Percentiles rank a stretch among this genome's conserved stretches.
phyloP scores from a whole-genome alignment of 768 basidiomycete genomes.

The Mycena galopus region DNA sequence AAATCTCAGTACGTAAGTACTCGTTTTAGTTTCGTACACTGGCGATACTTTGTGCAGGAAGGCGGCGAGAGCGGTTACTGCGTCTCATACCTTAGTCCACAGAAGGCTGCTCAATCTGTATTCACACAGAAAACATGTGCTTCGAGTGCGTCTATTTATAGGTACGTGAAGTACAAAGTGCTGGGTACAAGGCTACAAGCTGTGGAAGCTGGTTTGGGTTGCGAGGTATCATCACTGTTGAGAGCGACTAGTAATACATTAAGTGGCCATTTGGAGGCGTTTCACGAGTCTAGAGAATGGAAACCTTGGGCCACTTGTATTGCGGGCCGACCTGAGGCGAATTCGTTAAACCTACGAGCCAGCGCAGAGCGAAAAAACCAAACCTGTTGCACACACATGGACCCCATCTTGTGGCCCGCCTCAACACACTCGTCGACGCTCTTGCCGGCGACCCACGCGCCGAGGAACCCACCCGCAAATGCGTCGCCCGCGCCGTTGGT shows the following conservation, averaged over 20 bases:
- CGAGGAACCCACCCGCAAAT: constrained; percentile 96
- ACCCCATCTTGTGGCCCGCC: constrained; percentile 88
- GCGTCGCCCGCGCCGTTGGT: constrained; percentile 99
- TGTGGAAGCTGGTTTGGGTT: constrained; percentile 38
- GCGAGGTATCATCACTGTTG: constrained; percentile 38
- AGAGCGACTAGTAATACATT: constrained; percentile 38
- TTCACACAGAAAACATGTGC: no score
- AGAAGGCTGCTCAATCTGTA: no score
- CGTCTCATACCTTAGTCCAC: no score
- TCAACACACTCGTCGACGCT: constrained; percentile 80
- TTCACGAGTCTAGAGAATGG: constrained; percentile 46
- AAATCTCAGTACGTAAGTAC: no score
- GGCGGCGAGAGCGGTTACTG: no score
- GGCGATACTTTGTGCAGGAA: no score
- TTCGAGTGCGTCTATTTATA: no score
- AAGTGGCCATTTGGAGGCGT: not conserved
- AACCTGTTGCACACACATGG: constrained; percentile 88
- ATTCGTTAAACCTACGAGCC: not conserved
- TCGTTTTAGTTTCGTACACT: no score
- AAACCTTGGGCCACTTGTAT: constrained; percentile 66
- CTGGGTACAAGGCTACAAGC: constrained; percentile 35
- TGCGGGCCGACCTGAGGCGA: constrained; percentile 60
- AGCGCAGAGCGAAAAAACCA: constrained; percentile 28
- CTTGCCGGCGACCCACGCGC: constrained; percentile 86
- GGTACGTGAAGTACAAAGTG: no score